Percentiles rank a stretch among this genome's conserved stretches.
Conservation (phyloP, 805 yeast species). For the Saturnispora hagleri region DNA sequence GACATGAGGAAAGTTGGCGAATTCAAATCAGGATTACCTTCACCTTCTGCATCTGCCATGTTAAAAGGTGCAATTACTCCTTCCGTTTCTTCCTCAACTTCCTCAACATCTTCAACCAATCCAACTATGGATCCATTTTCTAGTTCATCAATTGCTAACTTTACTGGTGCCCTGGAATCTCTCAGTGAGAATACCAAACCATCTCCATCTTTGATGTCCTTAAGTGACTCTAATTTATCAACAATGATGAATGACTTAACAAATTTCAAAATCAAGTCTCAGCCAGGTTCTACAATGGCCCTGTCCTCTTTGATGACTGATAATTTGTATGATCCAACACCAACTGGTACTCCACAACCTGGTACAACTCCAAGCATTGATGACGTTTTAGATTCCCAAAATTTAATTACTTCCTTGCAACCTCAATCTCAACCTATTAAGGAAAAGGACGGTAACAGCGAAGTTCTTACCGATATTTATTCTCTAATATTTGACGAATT, state of each 20-base stretch:
- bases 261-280: conserved; percentile 7
- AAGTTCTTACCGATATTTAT: conserved; percentile 34
- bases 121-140: conserved; percentile 7
- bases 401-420: not conserved
- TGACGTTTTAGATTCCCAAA: not conserved
- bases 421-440: not conserved
- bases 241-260: conserved; percentile 7
- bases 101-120: not conserved
- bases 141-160: not conserved
- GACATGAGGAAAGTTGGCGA: conserved; percentile 3
- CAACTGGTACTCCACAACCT: conserved; percentile 3
- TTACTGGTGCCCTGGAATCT: conserved; percentile 7
- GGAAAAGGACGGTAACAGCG: conserved; percentile 16
- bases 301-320: not conserved
- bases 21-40: not conserved
- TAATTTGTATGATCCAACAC: not conserved
- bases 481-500: conserved; percentile 38
- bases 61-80: not conserved
- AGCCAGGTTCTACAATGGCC: not conserved
- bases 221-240: conserved; percentile 5
- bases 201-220: not conserved
- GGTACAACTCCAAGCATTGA: not conserved
- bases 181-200: conserved; percentile 1
- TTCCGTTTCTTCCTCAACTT: not conserved
- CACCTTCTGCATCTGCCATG: not conserved